These are phyloP conservation scores for Cordyceps pruinosa DNA, from an alignment of 2,329 filamentous ascomycete genomes.

Conservation along the genomic window DNA sequence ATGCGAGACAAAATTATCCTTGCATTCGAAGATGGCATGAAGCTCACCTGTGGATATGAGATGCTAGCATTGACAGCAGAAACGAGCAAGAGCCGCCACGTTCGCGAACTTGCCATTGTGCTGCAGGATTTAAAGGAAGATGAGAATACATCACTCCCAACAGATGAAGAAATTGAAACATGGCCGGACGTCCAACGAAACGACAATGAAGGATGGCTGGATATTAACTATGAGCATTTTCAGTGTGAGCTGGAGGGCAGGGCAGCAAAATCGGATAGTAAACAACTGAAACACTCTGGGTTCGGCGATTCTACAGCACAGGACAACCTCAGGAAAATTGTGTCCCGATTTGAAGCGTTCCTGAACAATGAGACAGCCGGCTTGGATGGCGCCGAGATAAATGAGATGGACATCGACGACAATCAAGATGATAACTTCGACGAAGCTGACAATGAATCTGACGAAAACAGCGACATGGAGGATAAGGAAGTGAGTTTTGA, in stretches of 20 bases:
- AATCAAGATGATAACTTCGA: slow-evolving; percentile 42
- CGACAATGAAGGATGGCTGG: slow-evolving; percentile 84
- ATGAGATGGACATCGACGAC: slow-evolving; percentile 59
- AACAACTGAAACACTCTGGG: slow-evolving; percentile 28
- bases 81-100: slow-evolving; percentile 59
- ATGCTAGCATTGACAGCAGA: slow-evolving; percentile 67
- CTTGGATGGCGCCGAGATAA: slow-evolving; percentile 66
- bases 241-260: slow-evolving; percentile 66
- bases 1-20: slow-evolving; percentile 15
- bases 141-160: slow-evolving; percentile 59
- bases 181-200: slow-evolving; percentile 61
- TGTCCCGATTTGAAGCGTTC: slow-evolving; percentile 88
- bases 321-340: slow-evolving; percentile 79
- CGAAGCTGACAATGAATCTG: slow-evolving; percentile 39
- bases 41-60: slow-evolving; percentile 83
- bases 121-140: slow-evolving; percentile 70
- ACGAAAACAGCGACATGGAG: slow-evolving; percentile 55
- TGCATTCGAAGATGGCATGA: slow-evolving; percentile 72
- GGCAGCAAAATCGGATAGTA: slow-evolving; percentile 26
- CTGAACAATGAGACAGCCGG: slow-evolving; percentile 80
- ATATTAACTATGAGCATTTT: slow-evolving; percentile 86
- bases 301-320: slow-evolving; percentile 63
- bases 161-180: slow-evolving; percentile 59
- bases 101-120: slow-evolving; percentile 69
- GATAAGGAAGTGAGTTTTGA: slow-evolving; percentile 74